Conservation (phyloP, 352 stramenopile species). For the Aphanomyces invadans region DNA sequence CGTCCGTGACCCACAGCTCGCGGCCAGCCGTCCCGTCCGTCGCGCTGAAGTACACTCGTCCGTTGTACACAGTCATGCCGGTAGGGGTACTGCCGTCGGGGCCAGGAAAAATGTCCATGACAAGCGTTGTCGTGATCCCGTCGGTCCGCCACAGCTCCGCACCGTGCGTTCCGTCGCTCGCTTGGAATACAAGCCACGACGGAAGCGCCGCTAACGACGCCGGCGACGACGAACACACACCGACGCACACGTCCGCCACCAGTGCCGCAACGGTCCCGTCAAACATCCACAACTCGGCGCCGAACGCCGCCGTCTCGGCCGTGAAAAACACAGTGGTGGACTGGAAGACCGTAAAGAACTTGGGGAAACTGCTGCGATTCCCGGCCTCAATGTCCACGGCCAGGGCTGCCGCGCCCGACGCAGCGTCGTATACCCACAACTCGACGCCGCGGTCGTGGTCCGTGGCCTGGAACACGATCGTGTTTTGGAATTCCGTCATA, state of each 20-base stretch:
- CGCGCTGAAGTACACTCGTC: constrained; percentile 49
- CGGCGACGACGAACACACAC: constrained; percentile 42
- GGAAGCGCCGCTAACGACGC: constrained; percentile 36
- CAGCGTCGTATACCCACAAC: constrained; percentile 72
- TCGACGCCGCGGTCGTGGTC: constrained; percentile 47
- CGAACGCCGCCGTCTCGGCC: constrained; percentile 32
- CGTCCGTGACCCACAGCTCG: constrained; percentile 65
- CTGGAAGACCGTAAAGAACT: constrained; percentile 31
- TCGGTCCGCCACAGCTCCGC: constrained; percentile 74
- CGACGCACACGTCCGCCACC: constrained; percentile 52
- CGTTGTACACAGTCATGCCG: constrained; percentile 44
- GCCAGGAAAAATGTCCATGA: constrained; percentile 58
- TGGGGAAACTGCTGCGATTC: constrained; percentile 33
- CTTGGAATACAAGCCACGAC: constrained; percentile 62
- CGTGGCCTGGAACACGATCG: constrained; percentile 67
- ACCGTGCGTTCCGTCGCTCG: constrained; percentile 73
- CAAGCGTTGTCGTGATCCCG: constrained; percentile 43
- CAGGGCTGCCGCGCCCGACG: constrained; percentile 20
- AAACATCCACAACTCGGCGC: constrained; percentile 56
- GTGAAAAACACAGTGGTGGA: constrained; percentile 47
- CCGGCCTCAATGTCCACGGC: constrained; percentile 51
- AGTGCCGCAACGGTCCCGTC: constrained; percentile 42
- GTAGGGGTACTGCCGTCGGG: constrained; percentile 35
- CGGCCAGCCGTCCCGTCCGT: constrained; percentile 47
- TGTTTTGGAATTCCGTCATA: constrained; percentile 35